These are phyloP conservation scores for Colletotrichum sp. DNA, from an alignment of 2,329 filamentous ascomycete species.

Conservation along the genomic window DNA sequence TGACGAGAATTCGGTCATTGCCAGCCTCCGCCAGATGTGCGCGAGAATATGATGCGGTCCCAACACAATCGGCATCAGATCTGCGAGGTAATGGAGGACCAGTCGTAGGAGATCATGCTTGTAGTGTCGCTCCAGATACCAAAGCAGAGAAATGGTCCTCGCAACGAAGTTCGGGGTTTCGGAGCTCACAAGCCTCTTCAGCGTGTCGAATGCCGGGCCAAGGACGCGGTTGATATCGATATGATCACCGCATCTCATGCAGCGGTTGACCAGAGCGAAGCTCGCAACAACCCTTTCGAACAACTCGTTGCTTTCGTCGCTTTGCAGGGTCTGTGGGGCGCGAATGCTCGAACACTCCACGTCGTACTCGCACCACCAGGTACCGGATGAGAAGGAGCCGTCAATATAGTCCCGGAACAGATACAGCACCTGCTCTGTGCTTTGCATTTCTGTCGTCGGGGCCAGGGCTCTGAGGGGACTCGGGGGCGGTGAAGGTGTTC, in stretches of 20 bases:
- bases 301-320: constrained; percentile 33
- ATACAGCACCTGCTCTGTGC: constrained; percentile 30
- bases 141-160: constrained; percentile 37
- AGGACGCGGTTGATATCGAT: constrained; percentile 35
- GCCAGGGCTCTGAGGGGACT: constrained; percentile 24
- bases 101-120: constrained; percentile 35
- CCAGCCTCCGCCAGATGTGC: constrained; percentile 34
- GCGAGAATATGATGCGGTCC: constrained; percentile 33
- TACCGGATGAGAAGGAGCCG: constrained; percentile 29
- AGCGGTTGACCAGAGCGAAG: constrained; percentile 37
- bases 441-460: constrained; percentile 25
- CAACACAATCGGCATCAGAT: constrained; percentile 33
- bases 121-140: constrained; percentile 38
- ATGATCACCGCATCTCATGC: constrained; percentile 35
- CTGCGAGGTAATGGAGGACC: constrained; percentile 34
- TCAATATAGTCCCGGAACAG: constrained; percentile 35
- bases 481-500: constrained; percentile 32
- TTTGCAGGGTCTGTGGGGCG: constrained; percentile 23
- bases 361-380: constrained; percentile 36
- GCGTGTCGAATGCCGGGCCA: constrained; percentile 37
- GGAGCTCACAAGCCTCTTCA: constrained; percentile 35
- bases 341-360: constrained; percentile 28
- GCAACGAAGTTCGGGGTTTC: constrained; percentile 38
- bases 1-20: constrained; percentile 34
- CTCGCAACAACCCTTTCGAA: constrained; percentile 38